A percentile compares a stretch with the other conserved stretches of the same genome.
Conservation (phyloP, 306 rosid species). For the Cucurbita maxima region DNA sequence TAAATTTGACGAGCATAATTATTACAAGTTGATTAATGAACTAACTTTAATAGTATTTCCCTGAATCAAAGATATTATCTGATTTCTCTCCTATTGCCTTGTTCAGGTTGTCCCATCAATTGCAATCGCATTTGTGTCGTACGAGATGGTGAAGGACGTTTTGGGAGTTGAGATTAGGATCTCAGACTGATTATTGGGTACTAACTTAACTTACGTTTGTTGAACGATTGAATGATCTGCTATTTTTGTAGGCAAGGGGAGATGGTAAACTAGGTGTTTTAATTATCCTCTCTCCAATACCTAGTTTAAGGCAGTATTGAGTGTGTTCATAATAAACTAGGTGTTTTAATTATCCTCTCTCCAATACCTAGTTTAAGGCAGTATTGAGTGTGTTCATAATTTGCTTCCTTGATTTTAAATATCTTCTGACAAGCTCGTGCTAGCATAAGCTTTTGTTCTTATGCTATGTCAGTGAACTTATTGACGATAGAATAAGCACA, state of each 20-base stretch:
- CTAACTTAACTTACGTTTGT: slow-evolving; percentile 6
- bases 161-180: slow-evolving; percentile 94
- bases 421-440: slow-evolving; percentile 9
- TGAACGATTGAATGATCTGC: slow-evolving; percentile 16
- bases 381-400: slow-evolving; percentile 42
- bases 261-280: slow-evolving; percentile 32
- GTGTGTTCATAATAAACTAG: slow-evolving; percentile 50
- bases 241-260: slow-evolving; percentile 59
- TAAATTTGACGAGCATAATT: neutral
- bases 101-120: slow-evolving; percentile 95
- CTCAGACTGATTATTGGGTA: slow-evolving; percentile 44
- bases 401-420: slow-evolving; percentile 26
- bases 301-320: slow-evolving; percentile 31
- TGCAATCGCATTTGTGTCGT: slow-evolving; percentile 81
- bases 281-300: slow-evolving; percentile 18
- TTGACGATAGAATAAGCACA: slow-evolving; percentile 41
- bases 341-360: slow-evolving; percentile 12
- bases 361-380: slow-evolving; percentile 34
- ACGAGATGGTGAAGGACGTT: slow-evolving; percentile 89
- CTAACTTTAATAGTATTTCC: neutral
- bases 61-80: neutral
- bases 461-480: slow-evolving; percentile 49
- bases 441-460: slow-evolving; percentile 29
- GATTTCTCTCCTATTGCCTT: slow-evolving; percentile 11
- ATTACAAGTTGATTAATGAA: neutral